These are phyloP conservation scores for Lonicera japonica DNA, from an alignment of 129 eudicot species.

Conservation along the genomic window DNA sequence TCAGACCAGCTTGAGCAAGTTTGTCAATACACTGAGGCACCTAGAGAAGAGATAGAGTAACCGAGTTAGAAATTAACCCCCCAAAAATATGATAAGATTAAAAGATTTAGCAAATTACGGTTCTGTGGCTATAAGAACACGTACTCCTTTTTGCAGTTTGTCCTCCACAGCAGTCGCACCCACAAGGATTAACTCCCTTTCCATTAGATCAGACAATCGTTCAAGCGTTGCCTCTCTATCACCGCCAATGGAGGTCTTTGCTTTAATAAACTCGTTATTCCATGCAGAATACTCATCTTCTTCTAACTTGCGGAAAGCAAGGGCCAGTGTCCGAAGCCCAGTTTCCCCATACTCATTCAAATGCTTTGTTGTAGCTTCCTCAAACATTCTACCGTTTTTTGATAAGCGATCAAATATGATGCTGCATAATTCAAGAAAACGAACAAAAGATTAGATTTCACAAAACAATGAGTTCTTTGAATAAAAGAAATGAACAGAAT, in stretches of 20 bases:
- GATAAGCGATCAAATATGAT: conserved; percentile 85
- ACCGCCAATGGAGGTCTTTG: conserved; percentile 79
- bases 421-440: conserved; percentile 38
- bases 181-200: conserved; percentile 77
- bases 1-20: conserved; percentile 97
- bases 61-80: conserved; percentile 3
- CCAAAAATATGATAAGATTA: background rate
- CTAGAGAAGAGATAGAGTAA: conserved; percentile 22
- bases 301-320: conserved; percentile 76
- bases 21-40: conserved; percentile 99
- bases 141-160: conserved; percentile 91
- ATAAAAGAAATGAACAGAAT: background rate
- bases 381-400: conserved; percentile 60
- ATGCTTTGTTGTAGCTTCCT: conserved; percentile 75
- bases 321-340: conserved; percentile 86
- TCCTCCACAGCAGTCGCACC: conserved; percentile 99
- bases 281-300: conserved; percentile 67
- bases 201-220: conserved; percentile 69
- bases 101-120: background rate
- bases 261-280: conserved; percentile 84
- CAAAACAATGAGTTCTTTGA: conserved; percentile 2
- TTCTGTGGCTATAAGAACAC: conserved; percentile 1
- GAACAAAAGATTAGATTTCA: background rate
- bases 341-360: conserved; percentile 92
- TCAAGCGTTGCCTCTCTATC: conserved; percentile 88